Percentiles rank a stretch among this genome's conserved stretches.
Evolutionary conservation across 179 eudicot genomes (phyloP).

Genomic region (Spergularia azorica): DNA sequence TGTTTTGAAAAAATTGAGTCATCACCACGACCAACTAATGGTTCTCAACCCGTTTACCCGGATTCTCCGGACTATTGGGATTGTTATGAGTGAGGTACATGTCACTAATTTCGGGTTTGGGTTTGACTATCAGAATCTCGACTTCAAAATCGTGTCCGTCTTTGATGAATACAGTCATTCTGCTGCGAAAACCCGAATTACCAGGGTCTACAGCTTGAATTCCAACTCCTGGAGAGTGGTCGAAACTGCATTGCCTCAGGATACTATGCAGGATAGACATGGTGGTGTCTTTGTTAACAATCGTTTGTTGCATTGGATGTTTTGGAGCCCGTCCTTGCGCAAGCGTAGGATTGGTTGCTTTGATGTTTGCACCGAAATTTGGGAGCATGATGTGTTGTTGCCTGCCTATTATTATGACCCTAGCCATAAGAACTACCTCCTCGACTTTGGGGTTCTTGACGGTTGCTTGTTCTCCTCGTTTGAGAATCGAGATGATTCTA

Average conservation of each 20-base stretch:
- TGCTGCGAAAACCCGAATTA: not conserved
- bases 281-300: not conserved
- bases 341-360: slow-evolving; percentile 12
- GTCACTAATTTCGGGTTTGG: not conserved
- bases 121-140: not conserved
- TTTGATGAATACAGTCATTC: not conserved
- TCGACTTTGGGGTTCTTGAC: slow-evolving; percentile 8
- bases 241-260: not conserved
- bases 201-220: slow-evolving; percentile 7
- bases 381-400: not conserved
- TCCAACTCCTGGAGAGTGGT: not conserved
- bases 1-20: not conserved
- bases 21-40: not conserved
- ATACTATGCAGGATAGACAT: not conserved
- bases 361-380: not conserved
- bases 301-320: slow-evolving; percentile 9
- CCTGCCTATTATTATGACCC: not conserved
- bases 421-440: not conserved
- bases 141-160: not conserved
- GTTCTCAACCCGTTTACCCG: slow-evolving; percentile 10
- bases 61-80: too few relatives aligned
- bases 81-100: too few relatives aligned
- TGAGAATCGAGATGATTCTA: not conserved
- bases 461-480: not conserved
- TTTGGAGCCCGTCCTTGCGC: not conserved